Evolutionary conservation across 306 rosid genomes (phyloP), one percentile per base, ranked within the genome.

Genomic region (Ceratonia siliqua): DNA sequence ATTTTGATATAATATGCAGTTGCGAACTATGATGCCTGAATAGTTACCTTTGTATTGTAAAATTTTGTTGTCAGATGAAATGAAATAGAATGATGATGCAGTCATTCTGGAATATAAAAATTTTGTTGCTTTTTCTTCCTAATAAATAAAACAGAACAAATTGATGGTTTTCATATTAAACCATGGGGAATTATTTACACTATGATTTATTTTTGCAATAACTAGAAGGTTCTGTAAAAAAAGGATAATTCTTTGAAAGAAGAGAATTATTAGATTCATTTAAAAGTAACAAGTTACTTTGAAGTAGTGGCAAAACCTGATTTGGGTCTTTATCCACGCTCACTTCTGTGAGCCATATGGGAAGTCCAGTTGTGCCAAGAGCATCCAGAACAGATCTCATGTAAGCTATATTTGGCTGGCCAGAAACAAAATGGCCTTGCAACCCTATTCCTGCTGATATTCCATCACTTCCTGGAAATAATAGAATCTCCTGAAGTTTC

Each of bases 341-440:
- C 17, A 82, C 88, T 87, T 91, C 97, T 18, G 97, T 91, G 72
- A 89, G 91, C 97, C 94, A 89, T 33, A 91, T 79, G 68, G 97
- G 91, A 33, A 82, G 68, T 62, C 82, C 80, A 49, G 85, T 50
- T 30, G 83, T 22, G 49, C 75, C 92, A 45, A 91, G 85, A 66
- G 69, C 33, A 77, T 89, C 92, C 24, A 89, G 67, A 62, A 55
- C 79, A 79, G 86, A 75, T 63, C 97, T 89, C 91, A 91, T 91
- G 82, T 87, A 85, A 52, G 88, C 85, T 24, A 89, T 11, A 59
- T 89, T 89, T 61, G 92, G 97, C 75, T 74, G 76, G 13, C 83
- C 83, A 36, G 53, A 12, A 25, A 14, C 22, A 68, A 91, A 91
- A 64, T 72, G 88, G 36, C 89, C 85, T 81, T 91, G 90, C 87